These are phyloP conservation scores for Ramaria sp. DNA, from an alignment of 768 basidiomycete species.

Conservation along the genomic window DNA sequence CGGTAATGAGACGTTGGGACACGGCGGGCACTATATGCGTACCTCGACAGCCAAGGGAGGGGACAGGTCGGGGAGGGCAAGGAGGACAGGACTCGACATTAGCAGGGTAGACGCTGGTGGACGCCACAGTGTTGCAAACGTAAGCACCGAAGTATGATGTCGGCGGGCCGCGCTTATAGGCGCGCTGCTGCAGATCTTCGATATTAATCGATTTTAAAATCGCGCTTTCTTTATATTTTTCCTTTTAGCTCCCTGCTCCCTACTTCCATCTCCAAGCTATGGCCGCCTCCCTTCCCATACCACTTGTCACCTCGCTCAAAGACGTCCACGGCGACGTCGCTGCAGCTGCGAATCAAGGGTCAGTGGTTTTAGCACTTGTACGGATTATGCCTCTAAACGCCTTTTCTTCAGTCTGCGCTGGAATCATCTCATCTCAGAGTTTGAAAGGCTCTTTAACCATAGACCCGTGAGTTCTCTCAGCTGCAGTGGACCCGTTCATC, in stretches of 20 bases:
- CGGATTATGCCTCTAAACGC: not conserved
- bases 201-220: too few relatives aligned
- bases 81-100: conserved; percentile 24
- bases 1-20: conserved; percentile 10
- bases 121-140: not conserved
- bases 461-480: conserved; percentile 30
- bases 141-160: not conserved
- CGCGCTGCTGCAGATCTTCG: too few relatives aligned
- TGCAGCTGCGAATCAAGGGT: conserved; percentile 44
- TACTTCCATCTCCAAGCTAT: conserved; percentile 18
- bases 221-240: not conserved
- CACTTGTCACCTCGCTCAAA: conserved; percentile 46
- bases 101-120: not conserved
- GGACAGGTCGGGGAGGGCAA: conserved; percentile 43
- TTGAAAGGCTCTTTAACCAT: conserved; percentile 50
- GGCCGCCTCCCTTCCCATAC: conserved; percentile 49
- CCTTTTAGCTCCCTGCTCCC: not conserved
- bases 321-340: conserved; percentile 45
- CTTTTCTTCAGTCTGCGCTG: conserved; percentile 34
- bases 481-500: not conserved
- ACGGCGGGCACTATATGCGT: conserved; percentile 7
- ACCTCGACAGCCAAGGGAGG: conserved; percentile 59
- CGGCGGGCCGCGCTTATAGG: too few relatives aligned
- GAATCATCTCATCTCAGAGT: conserved; percentile 51
- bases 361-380: too few relatives aligned